phyloP scores from a whole-genome alignment of 495 filamentous ascomycete genomes.

The Penicillium simplicissimum region DNA sequence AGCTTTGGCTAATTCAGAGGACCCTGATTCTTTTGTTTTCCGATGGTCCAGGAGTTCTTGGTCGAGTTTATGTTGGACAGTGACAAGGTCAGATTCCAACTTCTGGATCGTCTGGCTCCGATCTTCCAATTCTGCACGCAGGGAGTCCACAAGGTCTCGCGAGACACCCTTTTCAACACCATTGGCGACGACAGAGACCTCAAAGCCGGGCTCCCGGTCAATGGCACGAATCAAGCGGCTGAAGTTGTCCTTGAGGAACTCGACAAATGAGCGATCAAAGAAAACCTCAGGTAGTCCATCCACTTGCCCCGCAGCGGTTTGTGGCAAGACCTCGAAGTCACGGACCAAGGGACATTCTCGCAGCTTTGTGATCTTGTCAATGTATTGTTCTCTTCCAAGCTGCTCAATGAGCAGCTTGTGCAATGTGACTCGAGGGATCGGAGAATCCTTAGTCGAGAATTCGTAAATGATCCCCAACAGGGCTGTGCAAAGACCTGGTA shows the following conservation, averaged over 20 bases:
- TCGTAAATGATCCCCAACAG: slow-evolving; percentile 91
- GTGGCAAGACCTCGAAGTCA: slow-evolving; percentile 86
- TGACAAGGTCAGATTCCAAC: slow-evolving; percentile 63
- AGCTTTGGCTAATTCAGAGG: slow-evolving; percentile 64
- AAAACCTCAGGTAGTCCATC: slow-evolving; percentile 76
- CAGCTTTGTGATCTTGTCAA: slow-evolving; percentile 78
- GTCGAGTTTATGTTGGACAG: slow-evolving; percentile 66
- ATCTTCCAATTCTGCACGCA: slow-evolving; percentile 75
- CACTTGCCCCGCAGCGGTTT: slow-evolving; percentile 57
- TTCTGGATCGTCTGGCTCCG: slow-evolving; percentile 68
- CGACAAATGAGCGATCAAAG: slow-evolving; percentile 84
- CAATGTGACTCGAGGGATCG: slow-evolving; percentile 78
- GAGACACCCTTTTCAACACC: slow-evolving; percentile 82
- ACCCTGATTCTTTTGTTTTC: slow-evolving; percentile 65
- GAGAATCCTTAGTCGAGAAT: slow-evolving; percentile 96
- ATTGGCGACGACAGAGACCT: slow-evolving; percentile 75
- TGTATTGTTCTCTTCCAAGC: slow-evolving; percentile 84
- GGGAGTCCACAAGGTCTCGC: slow-evolving; percentile 76
- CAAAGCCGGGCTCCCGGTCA: slow-evolving; percentile 85
- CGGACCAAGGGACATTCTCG: slow-evolving; percentile 80
- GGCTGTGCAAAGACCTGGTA: slow-evolving; percentile 80
- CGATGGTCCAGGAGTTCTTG: slow-evolving; percentile 78
- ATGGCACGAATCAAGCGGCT: slow-evolving; percentile 82
- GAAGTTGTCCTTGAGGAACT: slow-evolving; percentile 95
- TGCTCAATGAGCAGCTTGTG: slow-evolving; percentile 77